Conservation (phyloP, 352 stramenopile genomes). For the Pythium pyrilobum region DNA sequence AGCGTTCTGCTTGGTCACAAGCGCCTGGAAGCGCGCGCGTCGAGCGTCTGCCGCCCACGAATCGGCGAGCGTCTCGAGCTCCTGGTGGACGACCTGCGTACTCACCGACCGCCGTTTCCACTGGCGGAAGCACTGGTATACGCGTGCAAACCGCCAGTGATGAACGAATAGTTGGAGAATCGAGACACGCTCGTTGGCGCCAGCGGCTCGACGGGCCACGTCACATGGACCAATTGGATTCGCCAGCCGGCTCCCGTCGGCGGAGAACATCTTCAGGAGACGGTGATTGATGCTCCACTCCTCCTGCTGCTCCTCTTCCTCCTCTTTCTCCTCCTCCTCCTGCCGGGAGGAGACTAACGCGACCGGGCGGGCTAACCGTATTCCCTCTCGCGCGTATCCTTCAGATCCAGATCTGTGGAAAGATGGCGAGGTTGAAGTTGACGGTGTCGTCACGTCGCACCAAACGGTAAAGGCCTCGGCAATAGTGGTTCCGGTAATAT, state of each 20-base stretch:
- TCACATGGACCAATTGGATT: conserved; percentile 3
- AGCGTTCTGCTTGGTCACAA: background rate
- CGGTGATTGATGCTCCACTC: too few relatives aligned
- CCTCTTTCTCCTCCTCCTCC: too few relatives aligned
- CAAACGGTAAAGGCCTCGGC: background rate
- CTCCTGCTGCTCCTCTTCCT: too few relatives aligned
- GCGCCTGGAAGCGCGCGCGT: background rate
- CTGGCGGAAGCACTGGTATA: conserved; percentile 20
- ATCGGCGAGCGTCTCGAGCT: conserved; percentile 12
- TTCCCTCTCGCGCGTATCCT: background rate
- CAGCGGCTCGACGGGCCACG: background rate
- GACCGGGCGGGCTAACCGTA: too few relatives aligned
- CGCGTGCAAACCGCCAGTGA: conserved; percentile 18
- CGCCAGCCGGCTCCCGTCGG: too few relatives aligned
- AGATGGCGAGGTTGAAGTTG: conserved; percentile 20
- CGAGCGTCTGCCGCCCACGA: conserved; percentile 7
- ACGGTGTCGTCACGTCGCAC: conserved; percentile 7
- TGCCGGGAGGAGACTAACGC: too few relatives aligned
- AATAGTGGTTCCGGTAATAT: too few relatives aligned
- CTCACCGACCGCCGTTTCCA: conserved; percentile 14
- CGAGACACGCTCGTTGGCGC: conserved; percentile 5
- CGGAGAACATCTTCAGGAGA: too few relatives aligned
- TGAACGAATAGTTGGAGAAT: conserved; percentile 18
- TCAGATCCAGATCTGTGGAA: background rate
- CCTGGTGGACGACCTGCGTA: conserved; percentile 15